Base-by-base conservation (phyloP, 352 stramenopile genomes). In the Pilasporangium apinafurcum region DNA sequence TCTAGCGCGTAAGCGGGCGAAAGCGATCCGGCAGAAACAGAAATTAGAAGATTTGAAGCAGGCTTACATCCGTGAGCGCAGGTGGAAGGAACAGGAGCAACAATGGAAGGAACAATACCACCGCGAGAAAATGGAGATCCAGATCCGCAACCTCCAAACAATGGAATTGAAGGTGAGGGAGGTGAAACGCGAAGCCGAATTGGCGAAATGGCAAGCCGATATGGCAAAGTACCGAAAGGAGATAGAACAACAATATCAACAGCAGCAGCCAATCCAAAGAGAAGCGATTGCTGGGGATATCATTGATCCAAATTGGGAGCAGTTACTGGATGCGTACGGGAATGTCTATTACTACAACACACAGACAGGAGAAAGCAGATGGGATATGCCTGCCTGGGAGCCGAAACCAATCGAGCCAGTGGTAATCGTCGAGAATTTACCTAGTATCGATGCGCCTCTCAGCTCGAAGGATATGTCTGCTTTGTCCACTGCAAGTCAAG, bases 331-430 rank as follows among this genome's bases (percentile, higher is more conserved):
- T 41, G 62, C 65, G 21, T 68, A 74, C 42, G 69, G 61, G 7
- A 76, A 83, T n/a, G 30, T 41, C 10, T 90, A 90, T 25, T 90
- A 70, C 56, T 87, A 71, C 53, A 86, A 87, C 25, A 42, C 62
- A 8, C 37, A 20, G 2, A 84, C 70, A 5, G 53, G 48, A 16
- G 59, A 76, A 46, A 85, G 67, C 30, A 53, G 53, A 5, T 90
- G 78, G 78, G 68, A 78, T 9, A 53, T 58, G 35, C 72, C 68
- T 17, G 30, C 48, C 6, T 16, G 44, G 27, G n/a, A n/a, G n/a
- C n/a, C n/a, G n/a, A n/a, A n/a, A n/a, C n/a, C n/a, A n/a, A n/a
- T n/a, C n/a, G n/a, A n/a, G n/a, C n/a, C n/a, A n/a, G n/a, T n/a
- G n/a, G n/a, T n/a, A n/a, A n/a, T n/a, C n/a, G n/a, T n/a, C n/a